Evolutionary conservation across 192 early-diverging fungal species (phyloP).

Genomic region (Coemansia sp.): DNA sequence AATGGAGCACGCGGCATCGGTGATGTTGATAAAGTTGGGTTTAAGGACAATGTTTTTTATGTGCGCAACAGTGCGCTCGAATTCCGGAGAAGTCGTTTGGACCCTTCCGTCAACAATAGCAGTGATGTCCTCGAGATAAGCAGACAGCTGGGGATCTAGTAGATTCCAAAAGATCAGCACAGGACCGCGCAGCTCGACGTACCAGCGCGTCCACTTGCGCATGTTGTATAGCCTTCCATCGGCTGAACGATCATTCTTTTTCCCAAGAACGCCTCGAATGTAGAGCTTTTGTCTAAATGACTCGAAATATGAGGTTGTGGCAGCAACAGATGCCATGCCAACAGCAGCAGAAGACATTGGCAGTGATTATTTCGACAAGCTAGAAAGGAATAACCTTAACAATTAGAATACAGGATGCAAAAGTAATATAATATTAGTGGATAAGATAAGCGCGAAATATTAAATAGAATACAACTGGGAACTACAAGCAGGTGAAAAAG

Average conservation of each 20-base stretch:
- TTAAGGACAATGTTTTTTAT: conserved; percentile 57
- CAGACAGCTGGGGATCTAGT: conserved; percentile 49
- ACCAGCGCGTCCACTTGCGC: conserved; percentile 71
- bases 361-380: conserved; percentile 3
- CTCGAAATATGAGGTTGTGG: conserved; percentile 58
- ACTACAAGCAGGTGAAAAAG: neutral
- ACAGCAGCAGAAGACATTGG: conserved; percentile 30
- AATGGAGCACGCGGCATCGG: conserved; percentile 64
- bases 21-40: conserved; percentile 76
- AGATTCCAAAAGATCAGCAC: conserved; percentile 66
- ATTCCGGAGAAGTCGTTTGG: conserved; percentile 41
- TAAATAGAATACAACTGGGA: neutral
- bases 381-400: neutral
- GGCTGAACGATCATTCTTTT: conserved; percentile 63
- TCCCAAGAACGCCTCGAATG: conserved; percentile 69
- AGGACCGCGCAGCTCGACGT: conserved; percentile 72
- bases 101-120: conserved; percentile 52
- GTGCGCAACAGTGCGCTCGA: conserved; percentile 48
- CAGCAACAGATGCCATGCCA: conserved; percentile 39
- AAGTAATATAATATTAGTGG: neutral
- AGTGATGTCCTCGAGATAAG: conserved; percentile 55
- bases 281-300: conserved; percentile 70
- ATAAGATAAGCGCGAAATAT: neutral
- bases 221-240: conserved; percentile 64
- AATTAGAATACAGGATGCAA: conserved; percentile 18